Evolutionary conservation across 2,329 filamentous ascomycete genomes (phyloP).

Genomic region (Aspergillus fructus): DNA sequence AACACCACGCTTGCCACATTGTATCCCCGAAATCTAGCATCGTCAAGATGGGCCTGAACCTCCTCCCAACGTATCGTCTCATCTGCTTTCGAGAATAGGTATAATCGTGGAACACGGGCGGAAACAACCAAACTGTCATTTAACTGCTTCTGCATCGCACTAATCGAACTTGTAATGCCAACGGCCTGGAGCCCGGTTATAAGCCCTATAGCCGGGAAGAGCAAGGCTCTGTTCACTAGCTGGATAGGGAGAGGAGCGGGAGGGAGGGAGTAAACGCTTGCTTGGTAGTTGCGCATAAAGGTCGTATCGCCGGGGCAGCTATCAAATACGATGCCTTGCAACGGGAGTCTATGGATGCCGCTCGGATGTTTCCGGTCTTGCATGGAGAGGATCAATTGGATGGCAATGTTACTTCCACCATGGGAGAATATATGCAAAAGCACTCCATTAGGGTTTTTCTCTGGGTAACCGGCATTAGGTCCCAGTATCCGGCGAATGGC

Average conservation of each 20-base stretch:
- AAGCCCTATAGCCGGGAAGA: conserved; percentile 12
- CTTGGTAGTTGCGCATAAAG: conserved; percentile 18
- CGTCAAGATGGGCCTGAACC: conserved; percentile 11
- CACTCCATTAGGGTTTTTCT: conserved; percentile 6
- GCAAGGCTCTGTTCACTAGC: neutral
- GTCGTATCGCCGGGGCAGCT: conserved; percentile 22
- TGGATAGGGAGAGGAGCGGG: neutral
- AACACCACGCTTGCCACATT: conserved; percentile 5
- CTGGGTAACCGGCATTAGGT: neutral
- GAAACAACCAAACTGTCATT: conserved; percentile 7
- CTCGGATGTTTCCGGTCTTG: conserved; percentile 11
- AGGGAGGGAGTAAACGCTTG: conserved; percentile 13
- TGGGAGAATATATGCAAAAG: conserved; percentile 26
- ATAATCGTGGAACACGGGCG: conserved; percentile 10
- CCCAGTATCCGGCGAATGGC: conserved; percentile 18
- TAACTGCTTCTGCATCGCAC: conserved; percentile 9
- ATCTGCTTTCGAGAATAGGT: conserved; percentile 15
- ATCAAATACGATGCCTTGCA: conserved; percentile 19
- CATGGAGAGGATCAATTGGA: conserved; percentile 22
- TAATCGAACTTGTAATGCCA: conserved; percentile 9
- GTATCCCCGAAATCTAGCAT: conserved; percentile 8
- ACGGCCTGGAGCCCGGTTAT: conserved; percentile 10
- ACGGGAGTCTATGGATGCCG: conserved; percentile 9
- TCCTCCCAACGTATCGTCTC: conserved; percentile 9
- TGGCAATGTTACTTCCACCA: conserved; percentile 21